Base-by-base conservation (phyloP, 495 filamentous ascomycete species). In the Choiromyces venosus region DNA sequence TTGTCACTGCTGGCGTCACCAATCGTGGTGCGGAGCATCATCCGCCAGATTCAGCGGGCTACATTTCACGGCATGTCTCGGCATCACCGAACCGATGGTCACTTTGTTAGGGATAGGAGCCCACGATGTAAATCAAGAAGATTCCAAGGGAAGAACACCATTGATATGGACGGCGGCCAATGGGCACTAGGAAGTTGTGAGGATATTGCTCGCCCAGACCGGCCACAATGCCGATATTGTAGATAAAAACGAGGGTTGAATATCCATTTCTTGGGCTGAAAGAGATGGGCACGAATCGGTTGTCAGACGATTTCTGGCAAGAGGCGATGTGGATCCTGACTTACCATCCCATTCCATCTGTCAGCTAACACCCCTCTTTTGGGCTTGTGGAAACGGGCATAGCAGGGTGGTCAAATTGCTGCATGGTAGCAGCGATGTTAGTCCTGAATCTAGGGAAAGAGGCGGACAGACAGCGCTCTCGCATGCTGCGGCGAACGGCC, bases 311-410 rank as follows among this genome's bases (percentile, higher is more conserved):
- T 67, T 84, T 8, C 67, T 83, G 36, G 71, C 33, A 7, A 72
- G 68, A 25, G 56, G 68, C 25, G 77, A 72, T 35, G 71, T 78
- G 4, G 42, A 72, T 25, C 66, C 65, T 10, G 67, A 79, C 42
- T n/a, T 29, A 3, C 46, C 46, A 12, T 67, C 68, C 9, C 78
- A 42, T 56, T 73, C 82, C 33, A 36, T 10, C 25, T 10, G 74
- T 66, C 71, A 73, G 25, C 80, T 78, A 46, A 84, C 81, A 4
- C 82, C 84, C 37, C 79, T 86, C 56, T 82, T 76, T 18, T 82
- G 72, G 76, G 84, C 84, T 36, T 82, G 82, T 33, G 76, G 71
- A 67, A 73, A 73, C 25, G 84, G 83, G 16, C 80, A 86, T 70
- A 73, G 81, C 39, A 80, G 68, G 10, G 73, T 86, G 69, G 85